Evolutionary conservation across 257 asterid species (phyloP).

Genomic region (Henckelia pumila): DNA sequence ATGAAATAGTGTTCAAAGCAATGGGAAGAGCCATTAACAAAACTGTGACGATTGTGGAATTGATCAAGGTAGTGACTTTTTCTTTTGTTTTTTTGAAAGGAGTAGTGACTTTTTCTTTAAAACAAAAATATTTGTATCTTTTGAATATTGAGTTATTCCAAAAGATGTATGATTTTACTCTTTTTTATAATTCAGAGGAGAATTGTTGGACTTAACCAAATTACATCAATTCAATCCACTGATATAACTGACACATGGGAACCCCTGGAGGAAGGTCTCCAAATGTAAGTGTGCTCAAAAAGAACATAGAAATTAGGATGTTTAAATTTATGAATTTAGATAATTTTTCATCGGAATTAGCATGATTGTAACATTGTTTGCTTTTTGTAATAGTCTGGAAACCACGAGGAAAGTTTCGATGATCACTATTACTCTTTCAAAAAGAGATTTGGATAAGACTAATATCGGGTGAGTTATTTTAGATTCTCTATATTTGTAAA

Average conservation of each 20-base stretch:
- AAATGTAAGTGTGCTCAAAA: constrained; percentile 55
- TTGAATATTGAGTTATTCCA: constrained; percentile 2
- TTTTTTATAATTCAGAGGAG: constrained; percentile 59
- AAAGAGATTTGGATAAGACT: constrained; percentile 58
- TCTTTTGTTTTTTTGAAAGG: too few relatives aligned
- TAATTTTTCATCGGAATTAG: constrained; percentile 5
- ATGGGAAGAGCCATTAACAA: constrained; percentile 84
- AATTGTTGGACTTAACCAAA: constrained; percentile 94
- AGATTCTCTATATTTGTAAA: not conserved
- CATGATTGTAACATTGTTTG: constrained; percentile 21
- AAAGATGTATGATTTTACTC: constrained; percentile 23
- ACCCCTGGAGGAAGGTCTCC: constrained; percentile 98
- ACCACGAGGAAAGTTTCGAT: constrained; percentile 91
- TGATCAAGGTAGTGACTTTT: constrained; percentile 68
- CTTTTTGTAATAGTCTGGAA: constrained; percentile 55
- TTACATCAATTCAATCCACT: constrained; percentile 74
- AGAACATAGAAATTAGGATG: not conserved
- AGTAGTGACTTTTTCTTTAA: not conserved
- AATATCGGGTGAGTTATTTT: constrained; percentile 67
- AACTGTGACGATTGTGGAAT: constrained; percentile 67
- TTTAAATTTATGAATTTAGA: not conserved
- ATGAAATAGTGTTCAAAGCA: constrained; percentile 65
- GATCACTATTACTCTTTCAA: constrained; percentile 80
- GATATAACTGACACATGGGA: constrained; percentile 97
- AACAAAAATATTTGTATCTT: not conserved